Base-by-base conservation (phyloP, 768 basidiomycete species). In the Pluteus cervinus region DNA sequence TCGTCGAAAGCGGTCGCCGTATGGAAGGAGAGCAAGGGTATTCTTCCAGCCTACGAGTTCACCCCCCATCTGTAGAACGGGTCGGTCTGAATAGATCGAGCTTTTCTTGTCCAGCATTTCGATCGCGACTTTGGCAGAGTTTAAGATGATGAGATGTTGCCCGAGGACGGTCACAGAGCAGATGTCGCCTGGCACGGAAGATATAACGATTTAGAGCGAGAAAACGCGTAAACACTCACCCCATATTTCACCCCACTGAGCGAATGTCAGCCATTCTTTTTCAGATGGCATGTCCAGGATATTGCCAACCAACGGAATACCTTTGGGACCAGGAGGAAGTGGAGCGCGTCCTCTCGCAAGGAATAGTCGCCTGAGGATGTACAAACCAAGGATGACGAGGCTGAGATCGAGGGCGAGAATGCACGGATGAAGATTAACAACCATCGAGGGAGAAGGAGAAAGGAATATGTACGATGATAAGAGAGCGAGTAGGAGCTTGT, bases 61-160 rank as follows among this genome's bases (percentile, higher is more conserved):
- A 21, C 73, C 75, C 23, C 65, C 73, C 73, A 74, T 71, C 40
- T 68, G 65, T 10, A 70, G 53, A 32, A 56, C 57, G 33, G 81
- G 80, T n/a, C 81, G 73, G 46, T 82, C 81, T 14, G 80, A 81
- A 52, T 81, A 82, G 29, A 74, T 67, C 18, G 73, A 63, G 42
- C 76, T 77, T 48, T 79, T 79, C 58, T 79, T 79, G 53, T 83
- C 78, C 33, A 82, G 62, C 60, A 83, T 66, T 36, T 80, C 76
- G 40, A 61, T 54, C 12, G 76, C 75, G 14, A 62, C 48, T 48
- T 66, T 63, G 15, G 62, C 62, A 8, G 68, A 73, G 49, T 77
- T 79, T 20, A 82, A 45, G 30, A 82, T 56, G 25, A 81, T 53
- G 24, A 82, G 55, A 28, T 76, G 64, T 43, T 79, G 79, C 3